phyloP scores from a whole-genome alignment of 805 yeast species.

The Ogataea saltuana region DNA sequence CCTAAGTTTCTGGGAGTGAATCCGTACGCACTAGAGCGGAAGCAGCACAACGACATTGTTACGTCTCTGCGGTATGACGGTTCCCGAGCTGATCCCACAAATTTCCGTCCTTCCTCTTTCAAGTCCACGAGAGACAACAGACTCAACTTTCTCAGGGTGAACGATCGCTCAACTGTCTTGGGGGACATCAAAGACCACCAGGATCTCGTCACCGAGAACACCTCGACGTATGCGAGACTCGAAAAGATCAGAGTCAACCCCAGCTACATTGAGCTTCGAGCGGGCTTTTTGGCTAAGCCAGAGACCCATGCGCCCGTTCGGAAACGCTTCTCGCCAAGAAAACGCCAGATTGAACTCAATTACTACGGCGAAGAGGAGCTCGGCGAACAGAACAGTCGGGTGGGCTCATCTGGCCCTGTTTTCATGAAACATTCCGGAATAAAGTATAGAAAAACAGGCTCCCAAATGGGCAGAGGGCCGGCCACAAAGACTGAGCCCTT shows the following conservation, averaged over 20 bases:
- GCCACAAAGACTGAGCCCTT: background rate
- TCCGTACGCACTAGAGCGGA: conserved; percentile 7
- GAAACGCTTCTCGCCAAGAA: background rate
- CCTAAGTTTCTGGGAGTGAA: conserved; percentile 15
- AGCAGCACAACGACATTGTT: conserved; percentile 5
- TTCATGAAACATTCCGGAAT: conserved; percentile 13
- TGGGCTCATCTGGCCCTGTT: conserved; percentile 1
- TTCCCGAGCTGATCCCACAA: background rate
- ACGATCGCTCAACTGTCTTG: conserved; percentile 16
- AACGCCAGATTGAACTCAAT: conserved; percentile 14
- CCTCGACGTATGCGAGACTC: background rate
- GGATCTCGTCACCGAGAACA: conserved; percentile 7
- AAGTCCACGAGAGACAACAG: conserved; percentile 21
- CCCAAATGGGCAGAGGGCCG: background rate
- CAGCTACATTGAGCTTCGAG: conserved; percentile 1
- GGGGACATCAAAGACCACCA: conserved; percentile 15
- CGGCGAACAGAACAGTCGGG: background rate
- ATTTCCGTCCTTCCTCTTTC: conserved; percentile 21
- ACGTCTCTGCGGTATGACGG: conserved; percentile 14
- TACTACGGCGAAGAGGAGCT: conserved; percentile 23
- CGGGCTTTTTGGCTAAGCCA: background rate
- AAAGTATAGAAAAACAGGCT: conserved; percentile 10
- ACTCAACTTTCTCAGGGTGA: conserved; percentile 23
- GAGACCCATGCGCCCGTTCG: background rate
- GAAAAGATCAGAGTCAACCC: conserved; percentile 5